Conservation (phyloP, 2,329 filamentous ascomycete genomes). For the Magnaporthiopsis rhizophila region DNA sequence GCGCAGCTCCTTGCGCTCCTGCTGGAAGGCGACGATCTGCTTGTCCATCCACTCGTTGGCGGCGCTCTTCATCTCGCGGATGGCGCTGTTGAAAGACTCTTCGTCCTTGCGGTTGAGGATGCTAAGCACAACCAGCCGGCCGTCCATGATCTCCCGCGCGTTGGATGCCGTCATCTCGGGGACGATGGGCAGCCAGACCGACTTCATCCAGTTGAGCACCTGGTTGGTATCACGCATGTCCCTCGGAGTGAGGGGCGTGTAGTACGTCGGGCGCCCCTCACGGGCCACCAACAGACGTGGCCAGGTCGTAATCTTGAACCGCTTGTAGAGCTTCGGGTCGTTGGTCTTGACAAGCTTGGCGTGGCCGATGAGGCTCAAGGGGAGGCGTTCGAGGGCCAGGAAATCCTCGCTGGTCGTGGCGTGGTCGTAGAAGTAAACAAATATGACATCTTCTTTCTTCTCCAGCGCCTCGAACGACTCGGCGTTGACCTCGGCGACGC, state of each 20-base stretch:
- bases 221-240: constrained; percentile 85
- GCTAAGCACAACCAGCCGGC: constrained; percentile 88
- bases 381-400: constrained; percentile 74
- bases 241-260: constrained; percentile 74
- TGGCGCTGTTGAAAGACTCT: constrained; percentile 69
- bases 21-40: constrained; percentile 82
- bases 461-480: constrained; percentile 73
- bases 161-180: constrained; percentile 89
- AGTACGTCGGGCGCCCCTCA: constrained; percentile 85
- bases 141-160: constrained; percentile 88
- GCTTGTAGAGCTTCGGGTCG: constrained; percentile 63
- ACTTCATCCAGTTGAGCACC: constrained; percentile 88
- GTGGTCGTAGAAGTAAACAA: constrained; percentile 95
- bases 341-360: constrained; percentile 89
- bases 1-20: constrained; percentile 85
- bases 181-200: constrained; percentile 91
- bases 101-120: constrained; percentile 74
- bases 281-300: constrained; percentile 85
- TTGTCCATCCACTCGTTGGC: constrained; percentile 98
- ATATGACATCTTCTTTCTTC: constrained; percentile 89
- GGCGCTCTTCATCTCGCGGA: constrained; percentile 89
- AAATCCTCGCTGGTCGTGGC: constrained; percentile 93
- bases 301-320: constrained; percentile 96
- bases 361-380: constrained; percentile 81
- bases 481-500: constrained; percentile 74